Conservation (phyloP, 1,284 basidiomycete species). For the Ceratobasidium papillatum region DNA sequence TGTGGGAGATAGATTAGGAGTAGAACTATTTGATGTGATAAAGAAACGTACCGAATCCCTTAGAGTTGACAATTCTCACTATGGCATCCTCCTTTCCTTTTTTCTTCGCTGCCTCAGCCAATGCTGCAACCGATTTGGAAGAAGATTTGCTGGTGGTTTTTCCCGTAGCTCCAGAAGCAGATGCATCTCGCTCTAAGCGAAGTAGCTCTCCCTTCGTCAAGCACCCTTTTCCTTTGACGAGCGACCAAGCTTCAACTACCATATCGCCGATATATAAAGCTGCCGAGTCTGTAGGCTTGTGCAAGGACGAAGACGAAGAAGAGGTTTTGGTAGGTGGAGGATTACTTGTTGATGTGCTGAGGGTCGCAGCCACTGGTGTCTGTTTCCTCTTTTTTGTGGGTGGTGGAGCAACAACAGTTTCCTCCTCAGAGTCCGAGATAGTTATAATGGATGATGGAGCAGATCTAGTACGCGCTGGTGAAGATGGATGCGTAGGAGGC, state of each 20-base stretch:
- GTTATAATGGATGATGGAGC: slow-evolving; percentile 29
- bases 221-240: slow-evolving; percentile 37
- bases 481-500: slow-evolving; percentile 4
- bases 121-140: slow-evolving; percentile 9
- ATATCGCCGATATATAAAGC: slow-evolving; percentile 12
- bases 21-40: neutral
- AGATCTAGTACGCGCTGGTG: slow-evolving; percentile 3
- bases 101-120: slow-evolving; percentile 30
- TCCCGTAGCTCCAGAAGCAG: slow-evolving; percentile 2
- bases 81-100: slow-evolving; percentile 30
- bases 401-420: slow-evolving; percentile 10
- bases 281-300: neutral
- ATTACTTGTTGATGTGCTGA: neutral
- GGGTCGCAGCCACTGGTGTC: neutral
- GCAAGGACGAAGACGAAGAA: neutral
- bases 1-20: neutral
- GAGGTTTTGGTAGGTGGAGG: neutral
- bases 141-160: slow-evolving; percentile 28
- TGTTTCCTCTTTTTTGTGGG: slow-evolving; percentile 34
- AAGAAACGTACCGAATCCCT: slow-evolving; percentile 4
- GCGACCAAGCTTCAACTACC: slow-evolving; percentile 33
- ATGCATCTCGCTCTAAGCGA: slow-evolving; percentile 26
- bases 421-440: slow-evolving; percentile 39
- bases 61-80: slow-evolving; percentile 32
- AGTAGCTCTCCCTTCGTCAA: slow-evolving; percentile 28